Evolutionary conservation across 352 stramenopile genomes (phyloP).

Genomic region (Phytophthora pistaciae): DNA sequence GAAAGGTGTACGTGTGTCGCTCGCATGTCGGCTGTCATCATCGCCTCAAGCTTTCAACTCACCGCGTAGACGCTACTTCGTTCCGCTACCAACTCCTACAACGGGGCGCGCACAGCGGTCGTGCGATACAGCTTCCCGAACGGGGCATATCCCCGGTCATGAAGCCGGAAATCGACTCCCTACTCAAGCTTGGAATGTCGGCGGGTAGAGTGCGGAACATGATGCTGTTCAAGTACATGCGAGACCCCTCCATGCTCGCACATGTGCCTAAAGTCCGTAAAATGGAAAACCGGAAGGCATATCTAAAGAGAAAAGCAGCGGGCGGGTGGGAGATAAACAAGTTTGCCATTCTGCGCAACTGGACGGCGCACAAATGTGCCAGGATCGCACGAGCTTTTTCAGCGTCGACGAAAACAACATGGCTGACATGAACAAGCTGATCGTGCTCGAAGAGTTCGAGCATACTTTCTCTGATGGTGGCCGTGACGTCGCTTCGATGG

Average conservation of each 20-base stretch:
- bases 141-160: neutral
- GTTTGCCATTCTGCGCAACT: too few relatives aligned
- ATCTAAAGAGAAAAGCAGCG: neutral
- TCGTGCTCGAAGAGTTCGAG: too few relatives aligned
- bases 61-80: neutral
- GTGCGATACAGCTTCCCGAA: neutral
- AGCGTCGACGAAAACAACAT: too few relatives aligned
- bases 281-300: conserved; percentile 3
- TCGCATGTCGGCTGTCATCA: neutral
- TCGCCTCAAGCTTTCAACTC: conserved; percentile 1
- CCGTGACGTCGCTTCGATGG: too few relatives aligned
- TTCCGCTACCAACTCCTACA: conserved; percentile 8
- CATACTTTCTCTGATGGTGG: too few relatives aligned
- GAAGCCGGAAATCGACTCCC: neutral
- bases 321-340: too few relatives aligned
- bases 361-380: too few relatives aligned
- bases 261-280: neutral
- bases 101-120: neutral
- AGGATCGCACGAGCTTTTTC: too few relatives aligned
- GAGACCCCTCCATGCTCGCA: neutral
- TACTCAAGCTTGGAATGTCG: neutral
- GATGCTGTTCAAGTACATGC: conserved; percentile 4
- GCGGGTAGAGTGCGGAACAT: conserved; percentile 2
- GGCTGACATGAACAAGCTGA: neutral
- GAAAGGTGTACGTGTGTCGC: conserved; percentile 11